phyloP scores from a whole-genome alignment of 164 flowering plant genomes.

The Akebia trifoliata region DNA sequence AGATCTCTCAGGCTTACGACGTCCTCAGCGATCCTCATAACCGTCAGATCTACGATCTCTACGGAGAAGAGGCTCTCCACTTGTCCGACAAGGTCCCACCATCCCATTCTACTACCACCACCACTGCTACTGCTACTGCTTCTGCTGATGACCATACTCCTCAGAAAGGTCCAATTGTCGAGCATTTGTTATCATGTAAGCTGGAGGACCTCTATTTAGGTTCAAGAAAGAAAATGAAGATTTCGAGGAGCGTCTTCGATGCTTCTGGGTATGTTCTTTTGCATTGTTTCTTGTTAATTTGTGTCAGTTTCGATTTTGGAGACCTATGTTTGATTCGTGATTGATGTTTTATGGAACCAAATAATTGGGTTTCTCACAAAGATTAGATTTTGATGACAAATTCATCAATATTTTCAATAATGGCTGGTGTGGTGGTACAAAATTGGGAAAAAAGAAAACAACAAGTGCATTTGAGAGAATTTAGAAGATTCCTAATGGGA shows the following conservation, averaged over 20 bases:
- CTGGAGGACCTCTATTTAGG: constrained; percentile 72
- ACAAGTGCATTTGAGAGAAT: no score
- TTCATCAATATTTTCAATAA: no score
- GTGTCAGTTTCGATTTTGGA: no score
- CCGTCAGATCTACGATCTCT: constrained; percentile 83
- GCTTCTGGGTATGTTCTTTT: constrained; percentile 57
- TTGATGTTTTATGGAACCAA: no score
- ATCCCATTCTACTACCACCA: no score
- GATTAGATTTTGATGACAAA: no score
- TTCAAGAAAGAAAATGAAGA: constrained; percentile 71
- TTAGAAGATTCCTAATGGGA: no score
- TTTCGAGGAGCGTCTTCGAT: constrained; percentile 50
- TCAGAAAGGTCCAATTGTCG: constrained; percentile 61
- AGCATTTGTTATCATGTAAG: constrained; percentile 57
- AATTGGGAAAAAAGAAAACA: no score
- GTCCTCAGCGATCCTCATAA: constrained; percentile 70
- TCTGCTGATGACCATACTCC: constrained; percentile 13
- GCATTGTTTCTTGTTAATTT: constrained; percentile 17
- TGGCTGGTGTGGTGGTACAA: no score
- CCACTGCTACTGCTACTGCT: no score
- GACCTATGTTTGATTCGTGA: no score
- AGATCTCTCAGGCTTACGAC: constrained; percentile 77
- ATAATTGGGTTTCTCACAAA: no score
- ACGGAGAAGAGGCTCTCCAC: constrained; percentile 70
- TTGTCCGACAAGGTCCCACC: constrained; percentile 39